Conservation (phyloP, 1,139 yeast genomes). For the Blastobotrys aristatus region DNA sequence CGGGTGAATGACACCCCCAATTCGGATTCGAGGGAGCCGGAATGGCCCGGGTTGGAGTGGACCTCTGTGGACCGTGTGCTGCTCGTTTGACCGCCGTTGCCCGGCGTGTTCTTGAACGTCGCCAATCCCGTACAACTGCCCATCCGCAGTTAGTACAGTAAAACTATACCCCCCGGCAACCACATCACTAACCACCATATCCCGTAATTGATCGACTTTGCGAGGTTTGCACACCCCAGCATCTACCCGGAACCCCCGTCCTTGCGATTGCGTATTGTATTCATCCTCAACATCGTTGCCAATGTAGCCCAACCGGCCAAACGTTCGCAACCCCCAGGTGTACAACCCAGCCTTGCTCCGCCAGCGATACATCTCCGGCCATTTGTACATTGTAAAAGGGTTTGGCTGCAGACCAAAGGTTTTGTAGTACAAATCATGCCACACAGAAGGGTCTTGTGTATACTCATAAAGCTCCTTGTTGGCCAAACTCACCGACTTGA, state of each 20-base stretch:
- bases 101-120: slow-evolving; percentile 14
- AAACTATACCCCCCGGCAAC: slow-evolving; percentile 68
- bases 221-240: slow-evolving; percentile 19
- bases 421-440: slow-evolving; percentile 29
- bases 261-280: slow-evolving; percentile 10
- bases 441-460: slow-evolving; percentile 26
- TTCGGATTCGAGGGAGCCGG: slow-evolving; percentile 10
- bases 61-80: not conserved
- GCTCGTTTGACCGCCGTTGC: not conserved
- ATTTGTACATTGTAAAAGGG: slow-evolving; percentile 33
- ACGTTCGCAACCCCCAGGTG: slow-evolving; percentile 59
- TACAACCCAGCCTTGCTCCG: slow-evolving; percentile 45
- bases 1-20: slow-evolving; percentile 17
- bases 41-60: not conserved
- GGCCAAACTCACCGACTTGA: slow-evolving; percentile 23
- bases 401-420: slow-evolving; percentile 28
- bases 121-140: slow-evolving; percentile 27
- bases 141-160: slow-evolving; percentile 41
- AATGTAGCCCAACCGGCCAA: slow-evolving; percentile 55
- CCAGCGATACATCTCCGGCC: slow-evolving; percentile 48
- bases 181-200: slow-evolving; percentile 47
- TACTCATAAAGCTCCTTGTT: slow-evolving; percentile 19
- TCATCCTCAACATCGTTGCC: slow-evolving; percentile 20
- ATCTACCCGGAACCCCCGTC: slow-evolving; percentile 26
- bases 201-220: slow-evolving; percentile 33